Evolutionary conservation across 495 filamentous ascomycete species (phyloP).

Genomic region (Penicillium coprophilum): DNA sequence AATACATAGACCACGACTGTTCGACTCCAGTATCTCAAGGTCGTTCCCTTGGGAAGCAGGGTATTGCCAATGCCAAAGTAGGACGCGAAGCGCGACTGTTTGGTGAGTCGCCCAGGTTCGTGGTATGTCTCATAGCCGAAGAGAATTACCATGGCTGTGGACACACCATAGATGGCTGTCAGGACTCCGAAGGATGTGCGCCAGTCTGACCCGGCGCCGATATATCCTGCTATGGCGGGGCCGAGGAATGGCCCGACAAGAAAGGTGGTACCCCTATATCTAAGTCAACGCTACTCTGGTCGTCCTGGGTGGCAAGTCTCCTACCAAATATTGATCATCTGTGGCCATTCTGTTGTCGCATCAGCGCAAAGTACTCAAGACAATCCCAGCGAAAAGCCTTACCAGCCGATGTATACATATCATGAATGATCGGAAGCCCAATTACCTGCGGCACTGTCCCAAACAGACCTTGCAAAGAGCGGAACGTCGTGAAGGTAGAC

Average conservation of each 20-base stretch:
- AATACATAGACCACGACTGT: conserved; percentile 35
- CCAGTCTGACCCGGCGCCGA: conserved; percentile 41
- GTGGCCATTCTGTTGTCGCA: conserved; percentile 39
- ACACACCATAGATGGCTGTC: conserved; percentile 46
- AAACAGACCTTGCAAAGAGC: conserved; percentile 55
- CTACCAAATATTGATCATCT: conserved; percentile 51
- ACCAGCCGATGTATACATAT: conserved; percentile 47
- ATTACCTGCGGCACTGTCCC: conserved; percentile 48
- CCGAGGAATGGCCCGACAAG: conserved; percentile 47
- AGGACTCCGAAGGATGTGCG: conserved; percentile 47
- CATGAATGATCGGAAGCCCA: conserved; percentile 46
- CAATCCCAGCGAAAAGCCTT: neutral
- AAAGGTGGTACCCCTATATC: conserved; percentile 42
- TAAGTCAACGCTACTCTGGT: conserved; percentile 7
- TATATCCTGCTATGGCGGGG: conserved; percentile 45
- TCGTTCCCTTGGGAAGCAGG: conserved; percentile 26
- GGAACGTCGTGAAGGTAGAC: conserved; percentile 48
- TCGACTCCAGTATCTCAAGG: conserved; percentile 24
- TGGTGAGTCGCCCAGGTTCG: conserved; percentile 19
- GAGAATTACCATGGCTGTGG: conserved; percentile 41
- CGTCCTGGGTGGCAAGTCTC: neutral
- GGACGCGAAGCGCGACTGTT: conserved; percentile 26
- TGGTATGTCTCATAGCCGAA: conserved; percentile 53
- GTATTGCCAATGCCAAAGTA: conserved; percentile 54
- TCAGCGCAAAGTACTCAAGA: neutral